Conservation (phyloP, 2,329 filamentous ascomycete genomes). For the Colletotrichum sidae region DNA sequence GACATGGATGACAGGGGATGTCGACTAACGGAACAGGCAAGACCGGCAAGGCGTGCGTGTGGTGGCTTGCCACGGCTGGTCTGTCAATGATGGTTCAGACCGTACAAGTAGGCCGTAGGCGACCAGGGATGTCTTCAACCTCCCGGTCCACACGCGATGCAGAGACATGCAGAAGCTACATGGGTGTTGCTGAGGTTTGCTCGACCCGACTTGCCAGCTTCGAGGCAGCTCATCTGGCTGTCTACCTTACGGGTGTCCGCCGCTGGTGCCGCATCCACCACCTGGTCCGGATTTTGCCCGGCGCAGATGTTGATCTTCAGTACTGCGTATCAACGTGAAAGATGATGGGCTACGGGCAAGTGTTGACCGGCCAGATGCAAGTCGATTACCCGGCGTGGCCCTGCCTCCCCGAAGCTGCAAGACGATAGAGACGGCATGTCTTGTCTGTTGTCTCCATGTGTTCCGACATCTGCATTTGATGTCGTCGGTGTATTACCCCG, state of each 20-base stretch:
- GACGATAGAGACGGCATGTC: constrained; percentile 1
- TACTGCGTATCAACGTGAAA: constrained; percentile 1
- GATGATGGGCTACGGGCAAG: constrained; percentile 3
- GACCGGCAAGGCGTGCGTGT: constrained; percentile 45
- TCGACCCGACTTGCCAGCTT: constrained; percentile 33
- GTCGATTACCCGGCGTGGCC: constrained; percentile 12
- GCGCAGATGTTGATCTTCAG: constrained; percentile 23
- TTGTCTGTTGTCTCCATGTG: constrained; percentile 17
- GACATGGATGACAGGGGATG: constrained; percentile 43
- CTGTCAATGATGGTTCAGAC: constrained; percentile 19
- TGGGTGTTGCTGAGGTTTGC: constrained; percentile 23
- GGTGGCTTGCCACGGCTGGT: constrained; percentile 35
- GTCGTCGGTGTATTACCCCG: constrained; percentile 18
- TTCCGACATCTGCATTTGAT: constrained; percentile 20
- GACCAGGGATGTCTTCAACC: constrained; percentile 36
- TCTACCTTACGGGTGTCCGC: constrained; percentile 32
- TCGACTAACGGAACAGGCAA: constrained; percentile 48
- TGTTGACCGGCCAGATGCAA: constrained; percentile 17
- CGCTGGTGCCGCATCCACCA: constrained; percentile 23
- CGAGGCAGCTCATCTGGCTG: constrained; percentile 16
- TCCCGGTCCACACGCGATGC: constrained; percentile 39
- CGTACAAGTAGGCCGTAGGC: background rate
- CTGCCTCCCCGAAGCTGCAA: constrained; percentile 27
- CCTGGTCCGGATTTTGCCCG: constrained; percentile 14
- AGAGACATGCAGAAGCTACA: constrained; percentile 34